Conservation (phyloP, 306 rosid genomes). For the Lablab purpureus region DNA sequence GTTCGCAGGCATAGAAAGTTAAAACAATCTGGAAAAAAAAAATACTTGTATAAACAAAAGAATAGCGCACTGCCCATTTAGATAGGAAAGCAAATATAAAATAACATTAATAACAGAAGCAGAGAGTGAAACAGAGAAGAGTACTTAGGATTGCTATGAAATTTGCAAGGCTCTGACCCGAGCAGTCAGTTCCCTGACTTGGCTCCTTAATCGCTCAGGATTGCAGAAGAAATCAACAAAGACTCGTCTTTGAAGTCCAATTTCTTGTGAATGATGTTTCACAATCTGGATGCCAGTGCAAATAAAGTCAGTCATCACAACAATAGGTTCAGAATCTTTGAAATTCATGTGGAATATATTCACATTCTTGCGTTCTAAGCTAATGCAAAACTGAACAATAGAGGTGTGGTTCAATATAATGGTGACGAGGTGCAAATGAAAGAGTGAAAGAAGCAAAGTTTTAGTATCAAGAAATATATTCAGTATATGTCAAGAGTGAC, state of each 20-base stretch:
- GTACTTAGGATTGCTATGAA: slow-evolving; percentile 50
- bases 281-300: slow-evolving; percentile 70
- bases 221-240: slow-evolving; percentile 96
- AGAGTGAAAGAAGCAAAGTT: no score
- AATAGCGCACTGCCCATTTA: background rate
- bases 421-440: no score
- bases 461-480: background rate
- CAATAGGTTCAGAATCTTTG: slow-evolving; percentile 19
- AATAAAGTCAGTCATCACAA: slow-evolving; percentile 28
- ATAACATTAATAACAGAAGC: background rate
- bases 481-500: background rate
- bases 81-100: background rate
- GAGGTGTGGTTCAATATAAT: background rate
- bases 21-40: slow-evolving; percentile 30
- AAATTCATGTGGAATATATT: background rate
- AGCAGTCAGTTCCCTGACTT: slow-evolving; percentile 84
- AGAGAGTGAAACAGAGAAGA: background rate
- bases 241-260: slow-evolving; percentile 86
- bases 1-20: background rate
- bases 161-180: slow-evolving; percentile 88
- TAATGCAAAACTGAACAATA: background rate
- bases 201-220: slow-evolving; percentile 86
- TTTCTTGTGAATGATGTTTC: slow-evolving; percentile 89
- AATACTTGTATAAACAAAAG: background rate
- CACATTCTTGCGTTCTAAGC: slow-evolving; percentile 9